Evolutionary conservation across 2,329 filamentous ascomycete species (phyloP).

Genomic region (Beauveria brongniartii): DNA sequence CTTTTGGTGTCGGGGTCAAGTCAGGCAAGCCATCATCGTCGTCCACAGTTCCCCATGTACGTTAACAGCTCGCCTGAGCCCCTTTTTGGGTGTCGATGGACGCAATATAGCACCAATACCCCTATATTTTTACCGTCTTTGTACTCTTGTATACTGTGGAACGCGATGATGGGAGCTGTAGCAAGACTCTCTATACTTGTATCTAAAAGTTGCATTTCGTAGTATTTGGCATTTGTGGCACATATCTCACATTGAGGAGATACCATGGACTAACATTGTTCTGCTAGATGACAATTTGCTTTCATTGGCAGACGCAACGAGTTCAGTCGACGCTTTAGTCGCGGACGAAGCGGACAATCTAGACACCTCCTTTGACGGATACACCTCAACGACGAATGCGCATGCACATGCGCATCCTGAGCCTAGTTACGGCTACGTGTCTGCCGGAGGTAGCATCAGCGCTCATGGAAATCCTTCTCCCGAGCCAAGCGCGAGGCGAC

Average conservation of each 20-base stretch:
- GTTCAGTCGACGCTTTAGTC: slow-evolving; percentile 61
- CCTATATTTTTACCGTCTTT: slow-evolving; percentile 26
- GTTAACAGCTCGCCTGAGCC: slow-evolving; percentile 44
- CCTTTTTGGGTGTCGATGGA: slow-evolving; percentile 27
- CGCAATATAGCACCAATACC: slow-evolving; percentile 33
- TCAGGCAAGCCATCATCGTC: slow-evolving; percentile 65
- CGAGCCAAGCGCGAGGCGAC: slow-evolving; percentile 5
- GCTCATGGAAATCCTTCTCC: not conserved
- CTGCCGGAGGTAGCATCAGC: not conserved
- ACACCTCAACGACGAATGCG: slow-evolving; percentile 12
- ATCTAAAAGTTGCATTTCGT: slow-evolving; percentile 28
- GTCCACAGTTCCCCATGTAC: slow-evolving; percentile 57
- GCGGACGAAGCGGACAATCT: slow-evolving; percentile 41
- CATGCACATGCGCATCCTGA: slow-evolving; percentile 5
- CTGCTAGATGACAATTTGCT: slow-evolving; percentile 54
- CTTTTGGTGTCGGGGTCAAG: slow-evolving; percentile 27
- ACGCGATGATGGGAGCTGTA: slow-evolving; percentile 56
- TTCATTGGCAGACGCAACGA: slow-evolving; percentile 51
- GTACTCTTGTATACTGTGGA: slow-evolving; percentile 35
- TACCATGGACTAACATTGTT: slow-evolving; percentile 33
- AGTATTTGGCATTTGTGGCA: slow-evolving; percentile 19
- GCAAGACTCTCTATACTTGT: slow-evolving; percentile 35
- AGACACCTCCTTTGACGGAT: not conserved
- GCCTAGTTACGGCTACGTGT: not conserved
- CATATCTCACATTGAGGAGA: slow-evolving; percentile 14